These are phyloP conservation scores for Ophiostoma sp. DNA, from an alignment of 2,329 filamentous ascomycete genomes.

Conservation along the genomic window DNA sequence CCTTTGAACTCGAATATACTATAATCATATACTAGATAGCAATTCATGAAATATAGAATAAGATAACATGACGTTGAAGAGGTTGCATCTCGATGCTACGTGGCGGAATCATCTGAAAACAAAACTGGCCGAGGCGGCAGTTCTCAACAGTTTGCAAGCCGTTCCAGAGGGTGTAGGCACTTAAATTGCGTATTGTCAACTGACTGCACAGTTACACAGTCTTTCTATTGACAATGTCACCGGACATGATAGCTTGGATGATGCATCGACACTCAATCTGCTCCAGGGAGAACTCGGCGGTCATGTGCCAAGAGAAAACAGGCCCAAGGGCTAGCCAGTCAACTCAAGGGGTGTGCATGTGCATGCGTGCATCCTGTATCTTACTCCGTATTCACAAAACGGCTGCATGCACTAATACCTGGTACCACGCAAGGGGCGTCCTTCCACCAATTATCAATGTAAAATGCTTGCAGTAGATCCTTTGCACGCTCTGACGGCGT, in stretches of 20 bases:
- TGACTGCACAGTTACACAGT: not conserved
- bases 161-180: not conserved
- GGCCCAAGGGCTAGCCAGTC: not conserved
- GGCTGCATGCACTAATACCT: not conserved
- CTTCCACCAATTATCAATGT: not conserved
- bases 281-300: not conserved
- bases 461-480: slow-evolving; percentile 9
- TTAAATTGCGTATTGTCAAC: not conserved
- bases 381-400: not conserved
- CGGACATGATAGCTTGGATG: not conserved
- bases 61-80: not conserved
- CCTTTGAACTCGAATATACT: not conserved
- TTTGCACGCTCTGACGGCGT: not conserved
- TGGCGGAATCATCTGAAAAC: not conserved
- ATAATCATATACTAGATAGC: not conserved
- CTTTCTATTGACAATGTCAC: not conserved
- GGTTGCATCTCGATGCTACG: not conserved
- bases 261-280: not conserved
- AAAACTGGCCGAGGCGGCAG: not conserved
- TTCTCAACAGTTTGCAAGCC: not conserved
- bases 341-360: slow-evolving; percentile 7
- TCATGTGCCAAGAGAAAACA: slow-evolving; percentile 4
- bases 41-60: not conserved
- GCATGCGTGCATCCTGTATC: not conserved
- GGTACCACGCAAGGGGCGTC: not conserved